Evolutionary conservation across 2,329 filamentous ascomycete genomes (phyloP).

Genomic region (Myriosclerotinia duriaeana): DNA sequence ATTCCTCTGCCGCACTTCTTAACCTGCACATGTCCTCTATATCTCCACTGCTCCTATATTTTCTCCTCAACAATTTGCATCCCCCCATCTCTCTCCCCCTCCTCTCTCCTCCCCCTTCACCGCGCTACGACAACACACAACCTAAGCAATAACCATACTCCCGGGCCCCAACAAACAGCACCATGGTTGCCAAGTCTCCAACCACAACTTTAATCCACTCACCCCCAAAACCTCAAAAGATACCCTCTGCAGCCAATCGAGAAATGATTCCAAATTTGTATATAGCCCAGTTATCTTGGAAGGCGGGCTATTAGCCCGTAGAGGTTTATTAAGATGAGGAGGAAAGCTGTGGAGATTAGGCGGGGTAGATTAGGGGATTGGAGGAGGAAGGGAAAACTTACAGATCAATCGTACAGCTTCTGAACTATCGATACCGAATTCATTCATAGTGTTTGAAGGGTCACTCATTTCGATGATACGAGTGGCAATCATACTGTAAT

Average conservation of each 20-base stretch:
- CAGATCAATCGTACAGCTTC: neutral
- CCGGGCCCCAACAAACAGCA: neutral
- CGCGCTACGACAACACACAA: neutral
- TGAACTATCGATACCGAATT: neutral
- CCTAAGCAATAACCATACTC: neutral
- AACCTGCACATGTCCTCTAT: too few species aligned
- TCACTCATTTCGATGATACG: neutral
- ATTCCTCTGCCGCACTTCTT: too few species aligned
- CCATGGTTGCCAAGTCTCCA: neutral
- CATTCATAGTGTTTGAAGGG: neutral
- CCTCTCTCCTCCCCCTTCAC: accelerated
- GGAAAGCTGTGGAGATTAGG: neutral
- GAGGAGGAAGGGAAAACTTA: neutral
- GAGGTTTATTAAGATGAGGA: neutral
- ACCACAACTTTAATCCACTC: neutral
- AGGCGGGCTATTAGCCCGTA: neutral
- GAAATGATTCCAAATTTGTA: neutral
- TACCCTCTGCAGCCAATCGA: too few species aligned
- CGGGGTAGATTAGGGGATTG: neutral
- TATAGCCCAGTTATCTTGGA: neutral
- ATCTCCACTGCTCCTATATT: too few species aligned
- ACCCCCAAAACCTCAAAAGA: neutral
- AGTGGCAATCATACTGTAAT: neutral
- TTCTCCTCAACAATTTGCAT: too few species aligned
- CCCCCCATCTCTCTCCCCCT: neutral